Conservation (phyloP, 805 yeast genomes). For the Yamadazyma phyllophila region DNA sequence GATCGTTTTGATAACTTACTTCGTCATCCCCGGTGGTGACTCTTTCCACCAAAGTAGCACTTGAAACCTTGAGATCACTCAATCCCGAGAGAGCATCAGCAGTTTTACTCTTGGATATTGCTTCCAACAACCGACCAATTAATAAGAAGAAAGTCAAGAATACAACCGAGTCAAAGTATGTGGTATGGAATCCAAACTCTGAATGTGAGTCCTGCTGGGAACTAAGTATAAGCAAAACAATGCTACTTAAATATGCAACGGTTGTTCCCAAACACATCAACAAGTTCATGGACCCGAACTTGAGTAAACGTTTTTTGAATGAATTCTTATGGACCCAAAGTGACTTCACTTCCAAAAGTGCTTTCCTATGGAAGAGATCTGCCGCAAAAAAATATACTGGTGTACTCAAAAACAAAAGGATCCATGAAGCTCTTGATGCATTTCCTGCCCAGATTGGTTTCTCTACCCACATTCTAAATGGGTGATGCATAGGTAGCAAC, state of each 20-base stretch:
- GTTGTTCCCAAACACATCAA: constrained; percentile 72
- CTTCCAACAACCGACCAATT: constrained; percentile 68
- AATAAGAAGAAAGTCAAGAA: constrained; percentile 69
- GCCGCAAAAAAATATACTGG: constrained; percentile 77
- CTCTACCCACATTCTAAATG: constrained; percentile 53
- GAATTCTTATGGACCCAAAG: constrained; percentile 58
- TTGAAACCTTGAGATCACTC: constrained; percentile 48
- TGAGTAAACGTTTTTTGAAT: constrained; percentile 54
- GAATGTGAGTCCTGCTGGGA: constrained; percentile 28
- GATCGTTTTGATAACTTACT: constrained; percentile 7
- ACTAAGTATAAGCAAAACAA: constrained; percentile 51
- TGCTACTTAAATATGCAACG: constrained; percentile 67
- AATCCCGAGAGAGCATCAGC: constrained; percentile 61
- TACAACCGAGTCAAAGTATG: constrained; percentile 78
- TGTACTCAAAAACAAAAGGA: constrained; percentile 60
- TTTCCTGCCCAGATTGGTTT: constrained; percentile 63
- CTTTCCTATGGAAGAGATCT: constrained; percentile 67
- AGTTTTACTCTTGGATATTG: constrained; percentile 63
- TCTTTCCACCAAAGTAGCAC: constrained; percentile 42
- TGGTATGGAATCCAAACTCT: constrained; percentile 51
- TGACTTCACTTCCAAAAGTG: constrained; percentile 54
- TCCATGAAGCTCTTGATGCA: constrained; percentile 63
- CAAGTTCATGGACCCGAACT: constrained; percentile 77
- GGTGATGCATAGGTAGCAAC: constrained; percentile 41
- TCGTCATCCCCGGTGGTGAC: constrained; percentile 25